Conservation (phyloP, 225 moss, liverwort and hornwort species). For the Rhytidiadelphus loreus region DNA sequence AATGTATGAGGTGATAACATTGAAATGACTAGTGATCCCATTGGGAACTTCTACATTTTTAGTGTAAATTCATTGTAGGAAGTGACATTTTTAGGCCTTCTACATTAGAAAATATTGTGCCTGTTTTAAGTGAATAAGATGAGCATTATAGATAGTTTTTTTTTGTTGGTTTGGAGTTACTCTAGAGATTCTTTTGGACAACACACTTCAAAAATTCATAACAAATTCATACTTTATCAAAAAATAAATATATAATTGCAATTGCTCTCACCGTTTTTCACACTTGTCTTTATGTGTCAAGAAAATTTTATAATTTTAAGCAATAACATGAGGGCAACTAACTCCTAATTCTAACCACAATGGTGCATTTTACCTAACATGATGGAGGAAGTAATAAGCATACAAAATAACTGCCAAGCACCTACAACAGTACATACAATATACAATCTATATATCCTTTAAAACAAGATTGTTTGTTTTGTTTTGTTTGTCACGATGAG, state of each 20-base stretch:
- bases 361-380: too few species aligned
- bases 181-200: neutral
- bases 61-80: neutral
- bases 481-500: too few species aligned
- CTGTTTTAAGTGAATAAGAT: neutral
- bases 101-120: rapidly evolving
- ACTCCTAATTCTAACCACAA: too few species aligned
- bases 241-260: neutral
- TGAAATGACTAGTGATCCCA: neutral
- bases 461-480: too few species aligned
- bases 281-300: too few species aligned
- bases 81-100: neutral
- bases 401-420: too few species aligned
- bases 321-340: neutral
- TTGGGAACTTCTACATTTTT: rapidly evolving
- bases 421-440: neutral
- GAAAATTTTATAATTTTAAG: too few species aligned
- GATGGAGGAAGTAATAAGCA: too few species aligned
- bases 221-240: neutral
- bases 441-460: too few species aligned
- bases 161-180: neutral
- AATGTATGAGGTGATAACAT: rapidly evolving
- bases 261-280: neutral
- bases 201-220: neutral
- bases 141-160: neutral